Conservation (phyloP, 495 filamentous ascomycete species). For the Neurospora sp. region DNA sequence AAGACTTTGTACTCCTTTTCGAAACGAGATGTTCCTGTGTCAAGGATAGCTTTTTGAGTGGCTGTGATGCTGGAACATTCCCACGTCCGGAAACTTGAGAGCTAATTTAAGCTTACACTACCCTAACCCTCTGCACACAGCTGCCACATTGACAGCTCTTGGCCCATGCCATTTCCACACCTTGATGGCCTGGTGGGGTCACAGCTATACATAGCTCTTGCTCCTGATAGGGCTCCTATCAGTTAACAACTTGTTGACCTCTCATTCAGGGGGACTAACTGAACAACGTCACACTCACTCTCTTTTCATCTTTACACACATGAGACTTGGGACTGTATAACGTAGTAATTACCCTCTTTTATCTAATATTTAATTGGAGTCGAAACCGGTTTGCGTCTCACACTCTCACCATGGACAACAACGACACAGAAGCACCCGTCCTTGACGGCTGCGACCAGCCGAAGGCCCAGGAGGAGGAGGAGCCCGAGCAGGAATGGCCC, state of each 20-base stretch:
- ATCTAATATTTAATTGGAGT: background rate
- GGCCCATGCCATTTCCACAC: background rate
- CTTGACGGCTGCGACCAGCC: background rate
- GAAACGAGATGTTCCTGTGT: background rate
- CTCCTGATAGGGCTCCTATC: too few species aligned
- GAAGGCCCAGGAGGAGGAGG: background rate
- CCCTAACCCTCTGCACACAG: background rate
- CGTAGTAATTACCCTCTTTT: background rate
- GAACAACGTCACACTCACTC: background rate
- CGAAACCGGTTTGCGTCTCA: background rate
- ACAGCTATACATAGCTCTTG: background rate
- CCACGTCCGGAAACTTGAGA: background rate
- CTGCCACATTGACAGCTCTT: background rate
- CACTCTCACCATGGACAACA: background rate
- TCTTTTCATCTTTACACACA: background rate
- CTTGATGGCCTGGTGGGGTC: background rate
- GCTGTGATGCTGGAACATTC: background rate
- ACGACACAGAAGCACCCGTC: background rate
- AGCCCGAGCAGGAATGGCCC: slow-evolving; percentile 15
- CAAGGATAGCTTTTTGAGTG: background rate
- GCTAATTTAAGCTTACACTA: background rate
- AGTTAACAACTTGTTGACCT: background rate
- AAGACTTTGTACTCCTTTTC: background rate
- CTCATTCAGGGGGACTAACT: background rate
- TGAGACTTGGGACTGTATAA: background rate